Percentiles rank a stretch among this genome's conserved stretches.
These are phyloP conservation scores for Colletotrichum eremochloae DNA, from an alignment of 2,329 filamentous ascomycete species.

Conservation along the genomic window DNA sequence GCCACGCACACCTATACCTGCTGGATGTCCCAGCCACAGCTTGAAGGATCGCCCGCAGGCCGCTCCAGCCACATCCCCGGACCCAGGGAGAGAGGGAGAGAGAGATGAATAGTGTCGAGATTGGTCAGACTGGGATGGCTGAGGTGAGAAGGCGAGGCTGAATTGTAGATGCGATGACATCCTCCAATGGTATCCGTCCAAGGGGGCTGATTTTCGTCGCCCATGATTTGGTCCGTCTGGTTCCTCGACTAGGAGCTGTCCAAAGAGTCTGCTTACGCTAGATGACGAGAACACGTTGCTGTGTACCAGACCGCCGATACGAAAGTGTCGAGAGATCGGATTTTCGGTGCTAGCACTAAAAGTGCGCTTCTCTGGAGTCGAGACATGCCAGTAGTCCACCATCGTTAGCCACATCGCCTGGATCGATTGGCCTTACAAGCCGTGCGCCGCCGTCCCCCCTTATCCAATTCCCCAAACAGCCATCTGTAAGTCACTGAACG, in stretches of 20 bases:
- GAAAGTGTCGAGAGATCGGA: slow-evolving; percentile 25
- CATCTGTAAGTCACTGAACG: slow-evolving; percentile 15
- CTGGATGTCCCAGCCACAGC: slow-evolving; percentile 35
- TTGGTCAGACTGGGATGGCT: slow-evolving; percentile 31
- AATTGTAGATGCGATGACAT: slow-evolving; percentile 12
- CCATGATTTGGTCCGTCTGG: background rate
- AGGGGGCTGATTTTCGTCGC: slow-evolving; percentile 13
- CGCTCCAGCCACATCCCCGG: slow-evolving; percentile 33
- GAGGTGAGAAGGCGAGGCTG: slow-evolving; percentile 39
- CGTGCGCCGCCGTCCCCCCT: slow-evolving; percentile 25
- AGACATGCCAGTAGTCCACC: slow-evolving; percentile 37
- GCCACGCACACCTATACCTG: slow-evolving; percentile 16
- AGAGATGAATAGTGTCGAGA: background rate
- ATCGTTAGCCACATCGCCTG: slow-evolving; percentile 24
- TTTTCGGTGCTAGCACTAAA: slow-evolving; percentile 30
- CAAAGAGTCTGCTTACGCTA: slow-evolving; percentile 6
- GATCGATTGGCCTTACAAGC: slow-evolving; percentile 28
- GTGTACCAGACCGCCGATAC: background rate
- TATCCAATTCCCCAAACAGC: slow-evolving; percentile 19
- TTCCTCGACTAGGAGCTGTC: slow-evolving; percentile 2
- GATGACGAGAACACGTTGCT: slow-evolving; percentile 9
- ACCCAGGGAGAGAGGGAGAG: background rate
- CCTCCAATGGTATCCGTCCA: background rate
- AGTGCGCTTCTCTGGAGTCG: slow-evolving; percentile 31
- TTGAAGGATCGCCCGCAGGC: slow-evolving; percentile 25